A percentile compares a stretch with the other conserved stretches of the same genome.
These are phyloP conservation scores for Capillidium heterosporum DNA, from an alignment of 371 early-diverging fungal genomes.

Conservation along the genomic window DNA sequence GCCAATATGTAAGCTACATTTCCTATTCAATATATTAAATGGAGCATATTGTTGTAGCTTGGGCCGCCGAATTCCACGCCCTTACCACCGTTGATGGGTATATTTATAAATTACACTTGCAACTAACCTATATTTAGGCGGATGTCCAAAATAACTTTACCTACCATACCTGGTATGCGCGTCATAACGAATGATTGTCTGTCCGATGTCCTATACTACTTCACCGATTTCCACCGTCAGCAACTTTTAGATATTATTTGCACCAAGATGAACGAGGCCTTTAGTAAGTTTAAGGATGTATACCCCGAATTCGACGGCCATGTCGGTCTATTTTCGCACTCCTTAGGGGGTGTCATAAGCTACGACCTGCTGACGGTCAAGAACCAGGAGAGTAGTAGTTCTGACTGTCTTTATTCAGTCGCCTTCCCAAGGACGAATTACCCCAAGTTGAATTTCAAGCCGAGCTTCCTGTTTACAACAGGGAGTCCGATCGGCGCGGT, in stretches of 20 bases:
- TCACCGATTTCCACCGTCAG: conserved; percentile 13
- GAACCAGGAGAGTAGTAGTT: background rate
- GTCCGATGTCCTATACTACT: conserved; percentile 7
- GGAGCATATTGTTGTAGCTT: background rate
- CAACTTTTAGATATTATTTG: conserved; percentile 18
- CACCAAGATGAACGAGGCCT: conserved; percentile 15
- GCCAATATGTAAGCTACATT: background rate
- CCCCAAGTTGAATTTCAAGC: conserved; percentile 17
- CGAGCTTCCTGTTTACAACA: conserved; percentile 15
- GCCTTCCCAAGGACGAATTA: conserved; percentile 7
- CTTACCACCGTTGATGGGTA: conserved; percentile 6
- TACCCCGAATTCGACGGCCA: conserved; percentile 20
- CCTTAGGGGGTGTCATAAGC: conserved; percentile 24
- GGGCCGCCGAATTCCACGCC: conserved; percentile 5
- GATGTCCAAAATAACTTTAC: conserved; percentile 3
- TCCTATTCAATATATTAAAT: background rate
- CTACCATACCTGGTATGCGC: conserved; percentile 5
- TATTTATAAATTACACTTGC: background rate
- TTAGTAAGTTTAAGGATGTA: conserved; percentile 12
- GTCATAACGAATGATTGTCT: conserved; percentile 36
- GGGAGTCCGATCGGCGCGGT: conserved; percentile 26
- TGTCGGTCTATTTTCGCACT: conserved; percentile 18
- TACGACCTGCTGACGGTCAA: conserved; percentile 17
- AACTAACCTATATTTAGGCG: background rate
- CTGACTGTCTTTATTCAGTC: background rate